A percentile compares a stretch with the other conserved stretches of the same genome.
Evolutionary conservation across 768 basidiomycete genomes (phyloP).

Genomic region (Butyriboletus loyo): DNA sequence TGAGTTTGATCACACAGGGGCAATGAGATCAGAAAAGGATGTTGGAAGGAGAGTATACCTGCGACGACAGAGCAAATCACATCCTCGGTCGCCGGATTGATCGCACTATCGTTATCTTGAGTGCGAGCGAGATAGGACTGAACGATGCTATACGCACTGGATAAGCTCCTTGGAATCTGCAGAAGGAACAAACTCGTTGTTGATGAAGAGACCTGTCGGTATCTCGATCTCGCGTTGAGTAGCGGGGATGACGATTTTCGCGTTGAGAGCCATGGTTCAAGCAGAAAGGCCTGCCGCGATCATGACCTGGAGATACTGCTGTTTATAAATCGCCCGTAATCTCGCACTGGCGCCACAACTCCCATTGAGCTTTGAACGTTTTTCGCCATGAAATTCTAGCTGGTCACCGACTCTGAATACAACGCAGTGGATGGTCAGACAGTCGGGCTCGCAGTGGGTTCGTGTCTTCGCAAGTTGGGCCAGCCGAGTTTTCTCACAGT

Average conservation of each 20-base stretch:
- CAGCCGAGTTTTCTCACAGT: constrained; percentile 18
- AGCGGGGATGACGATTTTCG: constrained; percentile 39
- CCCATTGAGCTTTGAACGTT: too few species aligned
- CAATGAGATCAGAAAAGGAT: not conserved
- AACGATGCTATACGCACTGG: constrained; percentile 41
- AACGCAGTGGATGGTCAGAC: not conserved
- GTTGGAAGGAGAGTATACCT: constrained; percentile 34
- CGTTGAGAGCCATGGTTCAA: constrained; percentile 44
- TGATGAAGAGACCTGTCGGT: constrained; percentile 86
- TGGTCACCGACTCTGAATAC: not conserved
- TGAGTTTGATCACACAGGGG: constrained; percentile 2
- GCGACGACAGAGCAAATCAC: constrained; percentile 65
- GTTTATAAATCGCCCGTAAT: constrained; percentile 14
- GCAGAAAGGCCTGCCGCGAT: not conserved
- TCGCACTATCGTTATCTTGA: constrained; percentile 43
- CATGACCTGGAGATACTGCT: not conserved
- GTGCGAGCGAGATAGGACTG: constrained; percentile 5
- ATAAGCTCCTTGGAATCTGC: constrained; percentile 64
- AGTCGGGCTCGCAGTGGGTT: not conserved
- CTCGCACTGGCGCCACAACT: constrained; percentile 7
- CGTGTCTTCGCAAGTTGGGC: not conserved
- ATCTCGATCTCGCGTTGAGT: constrained; percentile 54
- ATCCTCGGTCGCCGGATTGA: constrained; percentile 83
- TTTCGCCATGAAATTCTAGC: not conserved
- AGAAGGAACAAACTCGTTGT: constrained; percentile 84